phyloP scores from a whole-genome alignment of 192 early-diverging fungal species.

The Ambispora gerdemannii region DNA sequence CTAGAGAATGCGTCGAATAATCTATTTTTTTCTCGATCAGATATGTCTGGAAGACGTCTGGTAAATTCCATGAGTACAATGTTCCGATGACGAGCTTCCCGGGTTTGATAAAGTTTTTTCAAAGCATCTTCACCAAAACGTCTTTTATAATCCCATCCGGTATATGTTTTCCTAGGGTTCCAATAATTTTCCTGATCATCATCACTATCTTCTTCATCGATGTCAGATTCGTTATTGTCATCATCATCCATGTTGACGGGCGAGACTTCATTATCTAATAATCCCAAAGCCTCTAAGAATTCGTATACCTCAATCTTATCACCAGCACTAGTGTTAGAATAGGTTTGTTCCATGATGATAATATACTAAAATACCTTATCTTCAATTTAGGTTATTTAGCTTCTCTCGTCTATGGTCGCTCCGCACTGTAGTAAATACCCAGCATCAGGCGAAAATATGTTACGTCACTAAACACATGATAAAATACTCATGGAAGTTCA shows the following conservation, averaged over 20 bases:
- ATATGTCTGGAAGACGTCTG: too few species aligned
- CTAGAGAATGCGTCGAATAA: conserved; percentile 4
- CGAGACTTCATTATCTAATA: too few species aligned
- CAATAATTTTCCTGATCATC: conserved; percentile 5
- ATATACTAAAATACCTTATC: too few species aligned
- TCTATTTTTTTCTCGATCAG: background rate
- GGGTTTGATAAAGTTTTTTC: conserved; percentile 14
- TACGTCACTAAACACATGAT: conserved; percentile 3
- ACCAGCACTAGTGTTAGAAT: too few species aligned
- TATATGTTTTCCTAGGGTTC: conserved; percentile 5
- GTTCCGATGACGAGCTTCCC: conserved; percentile 5
- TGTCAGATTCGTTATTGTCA: background rate
- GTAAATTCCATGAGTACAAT: conserved; percentile 12
- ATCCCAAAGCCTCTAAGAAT: too few species aligned
- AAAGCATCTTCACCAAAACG: conserved; percentile 15
- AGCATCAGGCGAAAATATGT: too few species aligned
- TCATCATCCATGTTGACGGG: background rate
- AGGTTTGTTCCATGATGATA: too few species aligned
- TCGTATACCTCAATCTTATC: too few species aligned
- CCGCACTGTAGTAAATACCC: too few species aligned
- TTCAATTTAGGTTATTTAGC: too few species aligned
- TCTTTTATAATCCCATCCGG: conserved; percentile 13
- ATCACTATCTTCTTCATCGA: background rate
- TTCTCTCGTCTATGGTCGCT: too few species aligned
- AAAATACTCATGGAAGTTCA: conserved; percentile 12